Conservation (phyloP, 1,284 basidiomycete genomes). For the Ustilago crameri region DNA sequence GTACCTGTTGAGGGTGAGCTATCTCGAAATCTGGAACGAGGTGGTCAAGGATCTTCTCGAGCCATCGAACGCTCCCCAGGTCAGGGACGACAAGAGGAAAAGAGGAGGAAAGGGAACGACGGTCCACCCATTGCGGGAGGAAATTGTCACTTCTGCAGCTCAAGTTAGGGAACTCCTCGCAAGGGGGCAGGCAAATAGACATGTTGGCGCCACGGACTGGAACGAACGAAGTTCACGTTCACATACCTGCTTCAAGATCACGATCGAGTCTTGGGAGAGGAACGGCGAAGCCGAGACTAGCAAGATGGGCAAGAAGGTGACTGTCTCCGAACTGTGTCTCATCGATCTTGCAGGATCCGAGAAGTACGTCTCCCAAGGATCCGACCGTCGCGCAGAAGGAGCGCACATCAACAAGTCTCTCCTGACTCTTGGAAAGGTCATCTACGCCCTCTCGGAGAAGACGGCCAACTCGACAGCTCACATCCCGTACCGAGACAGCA, state of each 20-base stretch:
- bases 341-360: conserved; percentile 98
- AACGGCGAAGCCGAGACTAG: conserved; percentile 1
- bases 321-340: conserved; percentile 74
- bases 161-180: conserved; percentile 84
- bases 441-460: conserved; percentile 62
- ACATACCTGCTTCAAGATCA: conserved; percentile 78
- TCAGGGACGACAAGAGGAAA: conserved; percentile 53
- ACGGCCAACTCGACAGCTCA: conserved; percentile 69
- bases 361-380: conserved; percentile 73
- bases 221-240: conserved; percentile 91
- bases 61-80: conserved; percentile 73
- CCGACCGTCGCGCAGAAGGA: conserved; percentile 63
- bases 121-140: conserved; percentile 82
- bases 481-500: conserved; percentile 94
- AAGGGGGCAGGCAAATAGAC: conserved; percentile 85
- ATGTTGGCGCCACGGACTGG: conserved; percentile 96
- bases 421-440: conserved; percentile 66
- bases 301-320: conserved; percentile 50
- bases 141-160: conserved; percentile 89
- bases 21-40: conserved; percentile 94
- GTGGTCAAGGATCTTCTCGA: conserved; percentile 86
- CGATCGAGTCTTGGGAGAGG: conserved; percentile 63
- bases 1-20: conserved; percentile 88
- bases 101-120: conserved; percentile 64
- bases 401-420: conserved; percentile 73